phyloP scores from a whole-genome alignment of 2,329 filamentous ascomycete species.

The Venturia effusa region DNA sequence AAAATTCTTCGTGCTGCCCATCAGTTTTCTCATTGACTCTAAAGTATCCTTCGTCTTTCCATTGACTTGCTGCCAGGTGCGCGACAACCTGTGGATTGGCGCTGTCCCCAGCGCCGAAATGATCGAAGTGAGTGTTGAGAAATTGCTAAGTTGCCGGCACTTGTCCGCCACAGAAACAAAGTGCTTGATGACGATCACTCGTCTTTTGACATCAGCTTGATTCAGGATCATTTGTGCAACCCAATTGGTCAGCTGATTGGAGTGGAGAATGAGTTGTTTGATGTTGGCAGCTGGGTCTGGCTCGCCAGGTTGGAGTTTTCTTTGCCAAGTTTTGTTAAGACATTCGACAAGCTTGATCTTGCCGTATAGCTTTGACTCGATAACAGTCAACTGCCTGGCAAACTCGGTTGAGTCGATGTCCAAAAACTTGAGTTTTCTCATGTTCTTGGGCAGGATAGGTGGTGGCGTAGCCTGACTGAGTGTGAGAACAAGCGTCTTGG shows the following conservation, averaged over 20 bases:
- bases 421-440: conserved; percentile 98
- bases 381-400: conserved; percentile 93
- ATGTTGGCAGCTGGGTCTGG: conserved; percentile 86
- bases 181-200: conserved; percentile 95
- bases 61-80: conserved; percentile 91
- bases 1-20: conserved; percentile 98
- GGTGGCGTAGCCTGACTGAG: conserved; percentile 64
- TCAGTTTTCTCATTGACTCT: conserved; percentile 85
- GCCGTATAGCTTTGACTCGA: conserved; percentile 86
- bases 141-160: conserved; percentile 91
- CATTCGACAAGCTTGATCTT: conserved; percentile 96
- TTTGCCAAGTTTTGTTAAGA: conserved; percentile 98
- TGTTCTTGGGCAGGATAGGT: conserved; percentile 94
- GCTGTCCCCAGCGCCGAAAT: conserved; percentile 92
- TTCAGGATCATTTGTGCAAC: conserved; percentile 98
- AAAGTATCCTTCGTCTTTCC: conserved; percentile 68
- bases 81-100: conserved; percentile 82
- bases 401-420: conserved; percentile 96
- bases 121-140: conserved; percentile 93
- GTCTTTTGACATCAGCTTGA: conserved; percentile 87
- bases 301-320: conserved; percentile 74
- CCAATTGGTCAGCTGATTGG: conserved; percentile 98
- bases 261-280: conserved; percentile 92
- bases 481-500: conserved; percentile 78
- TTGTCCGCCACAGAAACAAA: conserved; percentile 97